Conservation (phyloP, 345 rosid species). For the Geranium rotundifolium region DNA sequence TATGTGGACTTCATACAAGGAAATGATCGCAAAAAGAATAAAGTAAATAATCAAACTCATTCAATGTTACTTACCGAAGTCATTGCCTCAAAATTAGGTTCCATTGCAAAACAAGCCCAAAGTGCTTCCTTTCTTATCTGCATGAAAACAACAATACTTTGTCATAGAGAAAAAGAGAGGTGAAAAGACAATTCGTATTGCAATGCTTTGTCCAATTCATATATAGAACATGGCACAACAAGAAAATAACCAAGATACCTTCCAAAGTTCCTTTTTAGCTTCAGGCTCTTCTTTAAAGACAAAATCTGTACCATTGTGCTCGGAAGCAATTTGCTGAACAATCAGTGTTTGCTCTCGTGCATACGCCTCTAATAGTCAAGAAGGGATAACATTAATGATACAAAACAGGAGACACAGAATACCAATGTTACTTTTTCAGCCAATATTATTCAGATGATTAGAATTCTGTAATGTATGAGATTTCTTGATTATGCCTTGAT, state of each 20-base stretch:
- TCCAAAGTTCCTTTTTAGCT: slow-evolving; percentile 92
- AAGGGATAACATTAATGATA: too few relatives aligned
- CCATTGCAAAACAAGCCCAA: slow-evolving; percentile 89
- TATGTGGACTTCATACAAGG: too few relatives aligned
- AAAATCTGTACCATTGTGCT: slow-evolving; percentile 80
- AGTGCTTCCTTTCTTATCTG: slow-evolving; percentile 91
- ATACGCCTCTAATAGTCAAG: slow-evolving; percentile 46
- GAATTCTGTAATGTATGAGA: too few relatives aligned
- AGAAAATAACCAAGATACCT: slow-evolving; percentile 30
- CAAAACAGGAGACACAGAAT: too few relatives aligned
- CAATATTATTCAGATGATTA: too few relatives aligned
- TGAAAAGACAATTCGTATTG: too few relatives aligned
- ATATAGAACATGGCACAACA: neutral
- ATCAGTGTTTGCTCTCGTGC: slow-evolving; percentile 69
- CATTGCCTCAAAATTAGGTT: slow-evolving; percentile 71
- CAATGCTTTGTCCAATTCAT: too few relatives aligned
- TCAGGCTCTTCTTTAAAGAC: slow-evolving; percentile 71
- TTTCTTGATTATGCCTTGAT: too few relatives aligned
- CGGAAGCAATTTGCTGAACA: slow-evolving; percentile 71
- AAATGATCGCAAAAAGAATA: too few relatives aligned
- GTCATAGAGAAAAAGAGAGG: too few relatives aligned
- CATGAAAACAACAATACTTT: neutral
- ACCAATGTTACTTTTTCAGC: too few relatives aligned
- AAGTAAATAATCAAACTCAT: too few relatives aligned
- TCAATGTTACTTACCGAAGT: slow-evolving; percentile 38